Percentiles rank a stretch among this genome's conserved stretches.
Evolutionary conservation across 306 rosid species (phyloP).

Genomic region (Acacia acuminata): DNA sequence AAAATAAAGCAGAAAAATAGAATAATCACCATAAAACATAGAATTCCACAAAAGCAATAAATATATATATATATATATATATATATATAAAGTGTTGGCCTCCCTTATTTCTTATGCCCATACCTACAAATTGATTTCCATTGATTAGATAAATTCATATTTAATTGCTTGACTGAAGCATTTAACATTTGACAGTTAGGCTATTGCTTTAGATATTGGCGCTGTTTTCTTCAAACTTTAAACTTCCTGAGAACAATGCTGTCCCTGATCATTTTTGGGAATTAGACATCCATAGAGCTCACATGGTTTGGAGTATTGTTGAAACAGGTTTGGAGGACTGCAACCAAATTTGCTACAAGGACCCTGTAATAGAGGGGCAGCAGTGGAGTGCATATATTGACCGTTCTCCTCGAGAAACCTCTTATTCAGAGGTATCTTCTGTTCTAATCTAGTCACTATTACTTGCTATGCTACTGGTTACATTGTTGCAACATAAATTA

Average conservation of each 20-base stretch:
- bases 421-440: constrained; percentile 68
- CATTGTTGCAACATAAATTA: background rate
- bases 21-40: background rate
- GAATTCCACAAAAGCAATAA: background rate
- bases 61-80: too few relatives aligned
- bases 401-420: constrained; percentile 88
- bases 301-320: constrained; percentile 9
- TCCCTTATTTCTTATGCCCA: background rate
- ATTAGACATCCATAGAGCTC: background rate
- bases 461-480: background rate
- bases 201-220: background rate
- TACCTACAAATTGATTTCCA: background rate
- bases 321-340: constrained; percentile 78
- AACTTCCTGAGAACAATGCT: background rate
- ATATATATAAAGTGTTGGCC: too few relatives aligned
- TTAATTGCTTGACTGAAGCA: background rate
- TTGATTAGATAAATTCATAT: background rate
- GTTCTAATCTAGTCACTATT: background rate
- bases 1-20: background rate
- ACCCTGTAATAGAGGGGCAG: constrained; percentile 87
- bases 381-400: constrained; percentile 95
- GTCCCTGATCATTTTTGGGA: background rate
- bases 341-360: constrained; percentile 84
- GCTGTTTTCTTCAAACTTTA: background rate
- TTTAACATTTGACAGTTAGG: constrained; percentile 1